A percentile compares a stretch with the other conserved stretches of the same genome.
phyloP scores from a whole-genome alignment of 306 rosid species.

The Rosa multiflora region DNA sequence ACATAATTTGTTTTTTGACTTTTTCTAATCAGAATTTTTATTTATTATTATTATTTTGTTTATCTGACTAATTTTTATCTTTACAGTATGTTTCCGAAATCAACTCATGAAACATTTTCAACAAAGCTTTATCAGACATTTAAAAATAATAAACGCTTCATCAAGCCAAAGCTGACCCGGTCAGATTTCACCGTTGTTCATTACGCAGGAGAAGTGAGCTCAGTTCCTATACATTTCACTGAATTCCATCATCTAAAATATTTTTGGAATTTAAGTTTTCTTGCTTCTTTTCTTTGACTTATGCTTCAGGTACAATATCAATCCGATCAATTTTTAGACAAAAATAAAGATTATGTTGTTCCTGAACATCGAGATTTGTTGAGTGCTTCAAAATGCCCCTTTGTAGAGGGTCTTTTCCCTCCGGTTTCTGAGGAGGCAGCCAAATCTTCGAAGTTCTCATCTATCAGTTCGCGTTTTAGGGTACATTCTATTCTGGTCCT shows the following conservation, averaged over 20 bases:
- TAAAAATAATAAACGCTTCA: conserved; percentile 82
- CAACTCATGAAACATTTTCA: conserved; percentile 87
- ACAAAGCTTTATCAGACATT: conserved; percentile 86
- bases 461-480: conserved; percentile 92
- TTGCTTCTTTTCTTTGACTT: conserved; percentile 22
- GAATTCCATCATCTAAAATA: conserved; percentile 8
- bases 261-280: conserved; percentile 23
- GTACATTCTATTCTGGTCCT: conserved; percentile 37
- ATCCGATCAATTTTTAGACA: conserved; percentile 83
- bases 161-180: conserved; percentile 87
- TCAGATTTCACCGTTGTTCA: conserved; percentile 81
- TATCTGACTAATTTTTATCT: conserved; percentile 23
- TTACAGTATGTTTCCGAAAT: conserved; percentile 89
- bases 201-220: conserved; percentile 89
- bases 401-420: conserved; percentile 80
- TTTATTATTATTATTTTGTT: background rate
- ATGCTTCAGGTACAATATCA: conserved; percentile 83
- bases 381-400: conserved; percentile 76
- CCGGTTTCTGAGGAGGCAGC: conserved; percentile 73
- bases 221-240: conserved; percentile 28
- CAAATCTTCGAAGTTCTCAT: conserved; percentile 85
- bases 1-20: background rate
- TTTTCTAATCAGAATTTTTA: background rate
- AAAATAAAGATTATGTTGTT: conserved; percentile 94
- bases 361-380: conserved; percentile 93